Base-by-base conservation (phyloP, 306 rosid genomes). In the Inga laurina region DNA sequence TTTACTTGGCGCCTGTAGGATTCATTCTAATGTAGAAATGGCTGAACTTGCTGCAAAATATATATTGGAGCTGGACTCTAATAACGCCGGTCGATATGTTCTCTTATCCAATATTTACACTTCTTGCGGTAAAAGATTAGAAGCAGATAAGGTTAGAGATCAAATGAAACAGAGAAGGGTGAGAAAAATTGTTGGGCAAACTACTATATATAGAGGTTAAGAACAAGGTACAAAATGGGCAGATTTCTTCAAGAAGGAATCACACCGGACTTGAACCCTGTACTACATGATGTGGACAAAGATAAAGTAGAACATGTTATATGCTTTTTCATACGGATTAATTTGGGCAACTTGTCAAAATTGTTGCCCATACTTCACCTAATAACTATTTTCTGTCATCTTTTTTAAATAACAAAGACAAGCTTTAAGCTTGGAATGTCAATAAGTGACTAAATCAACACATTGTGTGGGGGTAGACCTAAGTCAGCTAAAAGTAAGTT, bases 21-120 rank as follows among this genome's bases (percentile, higher is more conserved):
- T 83, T 62, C 86, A 87, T 84, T 75, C 75, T 34, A 83, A 89
- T 57, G 82, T 81, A 68, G 86, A 89, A 81, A 75, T 89, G 82
- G 88, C 88, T 21, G 74, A 89, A 83, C 75, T 79, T 77, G 85
- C 92, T 43, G 82, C 86, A 34, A 76, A 51, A 30, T 67, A 74
- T 13, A 75, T 89, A 13, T 82, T 87, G 43, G 84, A 89, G 82
- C 48, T 89, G 84, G 90, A 85, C 46, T 57, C 78, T 7, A 70
- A 75, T 34, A 87, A 85, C 74, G 69, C 87, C 0, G 92, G 89
- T 34, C 77, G 87, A 12, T 89, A 87, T 66, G 86, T 89, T 64
- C 81, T 89, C 54, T 74, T 89, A 81, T 87, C 84, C 73, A 89
- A 87, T 75, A 81, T 89, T 74, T 89, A 89, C 56, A 48, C 83